Evolutionary conservation across 345 rosid genomes (phyloP).

Genomic region (Eucalyptus erythrocorys): DNA sequence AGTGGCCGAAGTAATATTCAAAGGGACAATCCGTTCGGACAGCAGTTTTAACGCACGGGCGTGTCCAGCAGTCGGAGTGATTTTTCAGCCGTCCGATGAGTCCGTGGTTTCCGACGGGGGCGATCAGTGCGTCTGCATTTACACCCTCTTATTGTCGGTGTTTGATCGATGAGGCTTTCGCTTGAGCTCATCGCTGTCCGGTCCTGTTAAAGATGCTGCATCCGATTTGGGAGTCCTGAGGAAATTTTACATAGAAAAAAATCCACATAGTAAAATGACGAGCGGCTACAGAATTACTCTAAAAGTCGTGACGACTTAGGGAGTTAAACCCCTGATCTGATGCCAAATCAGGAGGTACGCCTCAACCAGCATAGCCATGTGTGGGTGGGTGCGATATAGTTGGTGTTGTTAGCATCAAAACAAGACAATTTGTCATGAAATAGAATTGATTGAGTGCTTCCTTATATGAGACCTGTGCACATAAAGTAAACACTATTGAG

Average conservation of each 20-base stretch:
- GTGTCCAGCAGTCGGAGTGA: background rate
- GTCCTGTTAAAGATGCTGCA: background rate
- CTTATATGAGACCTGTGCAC: no score
- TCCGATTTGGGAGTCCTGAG: background rate
- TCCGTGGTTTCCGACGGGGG: background rate
- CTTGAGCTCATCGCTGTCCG: background rate
- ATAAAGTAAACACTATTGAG: background rate
- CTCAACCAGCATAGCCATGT: no score
- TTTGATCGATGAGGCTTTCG: background rate
- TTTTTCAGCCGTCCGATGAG: background rate
- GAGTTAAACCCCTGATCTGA: no score
- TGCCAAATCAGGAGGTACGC: no score
- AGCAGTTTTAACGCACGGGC: background rate
- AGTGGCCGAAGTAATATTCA: background rate
- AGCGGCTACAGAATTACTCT: no score
- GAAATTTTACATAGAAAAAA: background rate
- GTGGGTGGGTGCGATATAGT: background rate
- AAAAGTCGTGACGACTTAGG: no score
- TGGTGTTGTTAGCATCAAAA: no score
- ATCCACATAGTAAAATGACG: background rate
- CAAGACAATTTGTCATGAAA: no score
- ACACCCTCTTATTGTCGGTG: background rate
- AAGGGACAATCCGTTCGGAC: background rate
- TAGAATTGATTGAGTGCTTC: no score
- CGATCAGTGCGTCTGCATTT: background rate